phyloP scores from a whole-genome alignment of 768 basidiomycete genomes.

The Hygrophoropsis aurantiaca region DNA sequence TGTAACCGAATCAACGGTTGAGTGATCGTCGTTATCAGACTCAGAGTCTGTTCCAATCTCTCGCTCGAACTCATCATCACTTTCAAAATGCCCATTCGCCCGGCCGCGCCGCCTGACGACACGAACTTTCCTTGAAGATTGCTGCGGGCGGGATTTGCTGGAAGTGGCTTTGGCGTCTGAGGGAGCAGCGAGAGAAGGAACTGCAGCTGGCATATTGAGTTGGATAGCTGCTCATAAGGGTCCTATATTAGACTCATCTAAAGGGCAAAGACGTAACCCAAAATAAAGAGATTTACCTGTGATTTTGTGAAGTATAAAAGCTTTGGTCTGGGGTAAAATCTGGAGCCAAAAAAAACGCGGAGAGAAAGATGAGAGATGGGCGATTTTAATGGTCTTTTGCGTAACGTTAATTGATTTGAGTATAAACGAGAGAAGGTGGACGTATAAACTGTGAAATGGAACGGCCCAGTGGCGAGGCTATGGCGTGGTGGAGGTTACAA shows the following conservation, averaged over 20 bases:
- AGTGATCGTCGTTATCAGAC: conserved; percentile 56
- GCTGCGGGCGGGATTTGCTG: conserved; percentile 30
- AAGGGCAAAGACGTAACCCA: conserved; percentile 17
- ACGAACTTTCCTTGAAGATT: conserved; percentile 36
- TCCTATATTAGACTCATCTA: conserved; percentile 15
- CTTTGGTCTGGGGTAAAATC: conserved; percentile 19
- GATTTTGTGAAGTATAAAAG: conserved; percentile 29
- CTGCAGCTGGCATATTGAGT: conserved; percentile 46
- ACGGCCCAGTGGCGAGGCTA: conserved; percentile 14
- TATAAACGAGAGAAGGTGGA: conserved; percentile 9
- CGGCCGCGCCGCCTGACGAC: conserved; percentile 63
- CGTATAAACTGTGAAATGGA: conserved; percentile 4
- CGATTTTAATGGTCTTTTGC: not conserved
- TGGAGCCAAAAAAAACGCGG: conserved; percentile 15
- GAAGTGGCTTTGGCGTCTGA: conserved; percentile 27
- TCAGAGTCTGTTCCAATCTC: conserved; percentile 73
- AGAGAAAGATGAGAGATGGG: conserved; percentile 18
- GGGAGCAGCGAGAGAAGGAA: conserved; percentile 34
- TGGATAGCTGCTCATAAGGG: conserved; percentile 16
- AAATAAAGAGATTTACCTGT: conserved; percentile 34
- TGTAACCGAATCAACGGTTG: conserved; percentile 57
- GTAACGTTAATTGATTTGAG: conserved; percentile 9
- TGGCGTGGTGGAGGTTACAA: conserved; percentile 28
- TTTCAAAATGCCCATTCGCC: conserved; percentile 56
- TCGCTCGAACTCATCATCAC: conserved; percentile 78